Conservation (phyloP, 352 stramenopile species). For the Pythium oligandrum region DNA sequence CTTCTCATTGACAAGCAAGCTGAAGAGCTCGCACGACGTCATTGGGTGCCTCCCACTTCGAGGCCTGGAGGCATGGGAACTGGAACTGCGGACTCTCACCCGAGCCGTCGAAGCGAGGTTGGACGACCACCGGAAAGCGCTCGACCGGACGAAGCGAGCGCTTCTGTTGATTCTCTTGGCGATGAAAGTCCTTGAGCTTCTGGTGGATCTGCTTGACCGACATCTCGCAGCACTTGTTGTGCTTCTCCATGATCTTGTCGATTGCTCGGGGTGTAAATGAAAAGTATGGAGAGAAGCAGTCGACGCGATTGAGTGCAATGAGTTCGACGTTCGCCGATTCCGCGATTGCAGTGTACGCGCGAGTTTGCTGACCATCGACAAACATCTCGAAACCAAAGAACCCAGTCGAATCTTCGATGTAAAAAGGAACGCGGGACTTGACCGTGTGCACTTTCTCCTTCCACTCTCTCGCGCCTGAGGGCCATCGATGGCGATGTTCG, state of each 20-base stretch:
- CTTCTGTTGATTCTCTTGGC: conserved; percentile 15
- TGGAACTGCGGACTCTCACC: conserved; percentile 48
- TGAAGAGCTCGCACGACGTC: conserved; percentile 44
- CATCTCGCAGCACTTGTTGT: conserved; percentile 35
- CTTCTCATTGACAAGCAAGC: conserved; percentile 21
- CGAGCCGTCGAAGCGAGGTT: conserved; percentile 37
- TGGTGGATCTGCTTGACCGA: conserved; percentile 42
- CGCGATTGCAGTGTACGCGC: conserved; percentile 51
- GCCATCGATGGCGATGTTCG: conserved; percentile 63
- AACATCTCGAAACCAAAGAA: conserved; percentile 80
- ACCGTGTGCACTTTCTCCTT: conserved; percentile 48
- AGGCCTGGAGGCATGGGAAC: conserved; percentile 45
- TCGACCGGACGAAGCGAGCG: conserved; percentile 21
- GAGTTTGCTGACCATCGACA: conserved; percentile 38
- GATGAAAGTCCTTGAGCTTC: conserved; percentile 47
- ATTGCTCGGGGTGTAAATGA: conserved; percentile 59
- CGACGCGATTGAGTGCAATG: conserved; percentile 59
- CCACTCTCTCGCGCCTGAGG: conserved; percentile 41
- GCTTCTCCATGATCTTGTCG: conserved; percentile 53
- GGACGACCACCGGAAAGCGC: conserved; percentile 28
- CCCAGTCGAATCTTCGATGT: conserved; percentile 35
- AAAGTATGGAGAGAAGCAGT: conserved; percentile 72
- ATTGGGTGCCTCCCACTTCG: conserved; percentile 49
- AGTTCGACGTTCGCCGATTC: conserved; percentile 47
- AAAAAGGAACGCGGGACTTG: conserved; percentile 45